phyloP scores from a whole-genome alignment of 2,329 filamentous ascomycete genomes.

The Verticillium tricorpus region DNA sequence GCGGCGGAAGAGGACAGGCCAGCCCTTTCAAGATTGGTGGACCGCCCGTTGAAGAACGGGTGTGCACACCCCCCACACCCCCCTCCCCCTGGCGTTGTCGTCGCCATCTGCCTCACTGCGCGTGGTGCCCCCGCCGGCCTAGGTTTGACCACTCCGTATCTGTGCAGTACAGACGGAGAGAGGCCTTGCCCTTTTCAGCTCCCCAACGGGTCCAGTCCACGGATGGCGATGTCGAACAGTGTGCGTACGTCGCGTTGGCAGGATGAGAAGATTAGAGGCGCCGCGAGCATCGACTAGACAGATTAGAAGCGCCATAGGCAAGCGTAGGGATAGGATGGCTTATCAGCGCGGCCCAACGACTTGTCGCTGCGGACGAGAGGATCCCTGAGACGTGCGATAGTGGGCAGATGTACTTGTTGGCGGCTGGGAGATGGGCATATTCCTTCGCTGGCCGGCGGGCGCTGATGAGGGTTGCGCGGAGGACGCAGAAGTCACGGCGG shows the following conservation, averaged over 20 bases:
- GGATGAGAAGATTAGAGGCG: not conserved
- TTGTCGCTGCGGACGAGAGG: too few relatives aligned
- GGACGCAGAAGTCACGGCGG: not conserved
- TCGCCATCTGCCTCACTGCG: not conserved
- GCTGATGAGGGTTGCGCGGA: not conserved
- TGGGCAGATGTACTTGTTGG: not conserved
- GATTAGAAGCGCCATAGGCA: not conserved
- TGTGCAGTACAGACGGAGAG: not conserved
- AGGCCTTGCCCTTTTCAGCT: not conserved
- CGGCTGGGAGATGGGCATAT: not conserved
- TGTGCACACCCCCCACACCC: slow-evolving; percentile 6
- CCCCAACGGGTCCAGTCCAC: not conserved
- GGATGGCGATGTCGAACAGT: not conserved
- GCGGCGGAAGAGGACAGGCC: slow-evolving; percentile 2
- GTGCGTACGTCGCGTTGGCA: not conserved
- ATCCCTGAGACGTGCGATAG: too few relatives aligned
- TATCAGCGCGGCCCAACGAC: too few relatives aligned
- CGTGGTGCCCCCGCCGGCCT: not conserved
- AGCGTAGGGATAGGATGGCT: too few relatives aligned
- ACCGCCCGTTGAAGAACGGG: slow-evolving; percentile 8
- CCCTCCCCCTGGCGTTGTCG: not conserved
- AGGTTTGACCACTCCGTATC: not conserved
- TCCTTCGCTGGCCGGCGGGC: not conserved
- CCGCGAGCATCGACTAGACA: not conserved
- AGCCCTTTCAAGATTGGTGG: slow-evolving; percentile 6